Percentiles rank a stretch among this genome's conserved stretches.
Conservation (phyloP, 192 early-diverging fungal genomes). For the Gonapodya prolifera region DNA sequence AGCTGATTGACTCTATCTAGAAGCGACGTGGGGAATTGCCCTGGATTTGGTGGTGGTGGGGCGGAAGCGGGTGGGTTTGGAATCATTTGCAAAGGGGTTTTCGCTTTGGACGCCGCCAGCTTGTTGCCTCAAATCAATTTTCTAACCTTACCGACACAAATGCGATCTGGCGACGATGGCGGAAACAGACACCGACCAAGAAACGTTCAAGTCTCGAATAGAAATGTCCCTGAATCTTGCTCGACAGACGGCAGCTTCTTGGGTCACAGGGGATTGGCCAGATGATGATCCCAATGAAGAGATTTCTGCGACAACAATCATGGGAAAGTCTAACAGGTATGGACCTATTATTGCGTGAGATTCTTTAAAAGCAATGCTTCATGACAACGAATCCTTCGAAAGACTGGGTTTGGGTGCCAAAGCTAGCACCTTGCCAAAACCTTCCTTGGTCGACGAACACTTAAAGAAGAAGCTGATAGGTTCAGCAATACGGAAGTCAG, state of each 20-base stretch:
- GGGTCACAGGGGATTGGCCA: not conserved
- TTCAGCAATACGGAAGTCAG: too few species aligned
- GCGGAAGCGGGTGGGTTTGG: not conserved
- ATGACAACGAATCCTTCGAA: not conserved
- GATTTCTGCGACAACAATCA: not conserved
- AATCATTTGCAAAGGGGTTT: not conserved
- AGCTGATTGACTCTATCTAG: not conserved
- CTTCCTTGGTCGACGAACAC: not conserved
- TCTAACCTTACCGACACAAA: not conserved
- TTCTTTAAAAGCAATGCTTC: too few species aligned
- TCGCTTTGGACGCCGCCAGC: too few species aligned
- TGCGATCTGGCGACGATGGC: not conserved
- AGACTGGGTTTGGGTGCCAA: not conserved
- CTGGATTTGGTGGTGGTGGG: not conserved
- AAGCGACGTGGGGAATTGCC: not conserved
- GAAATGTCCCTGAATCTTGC: not conserved
- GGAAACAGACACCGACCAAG: not conserved
- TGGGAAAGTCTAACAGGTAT: not conserved
- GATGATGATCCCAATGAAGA: not conserved
- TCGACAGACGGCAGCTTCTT: not conserved
- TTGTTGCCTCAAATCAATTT: too few species aligned
- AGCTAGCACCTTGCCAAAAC: not conserved
- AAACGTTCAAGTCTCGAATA: not conserved
- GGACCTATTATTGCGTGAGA: not conserved
- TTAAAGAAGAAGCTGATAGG: not conserved